Evolutionary conservation across 768 basidiomycete genomes (phyloP).

Genomic region (Infundibulicybe gibba): DNA sequence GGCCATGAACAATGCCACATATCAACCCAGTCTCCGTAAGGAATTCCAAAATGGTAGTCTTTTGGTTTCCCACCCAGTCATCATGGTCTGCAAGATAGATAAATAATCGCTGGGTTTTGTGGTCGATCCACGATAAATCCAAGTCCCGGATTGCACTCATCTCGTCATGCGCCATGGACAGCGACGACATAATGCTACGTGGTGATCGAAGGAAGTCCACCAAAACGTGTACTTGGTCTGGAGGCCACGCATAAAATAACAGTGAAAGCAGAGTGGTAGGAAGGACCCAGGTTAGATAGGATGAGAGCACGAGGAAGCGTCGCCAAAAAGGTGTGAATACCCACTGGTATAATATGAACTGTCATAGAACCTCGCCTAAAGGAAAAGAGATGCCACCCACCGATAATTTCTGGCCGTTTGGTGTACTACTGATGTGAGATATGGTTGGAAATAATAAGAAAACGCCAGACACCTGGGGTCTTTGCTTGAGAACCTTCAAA

Average conservation of each 20-base stretch:
- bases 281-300: conserved; percentile 38
- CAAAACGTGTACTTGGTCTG: conserved; percentile 40
- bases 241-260: conserved; percentile 51
- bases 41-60: conserved; percentile 34
- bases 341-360: conserved; percentile 24
- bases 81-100: conserved; percentile 63
- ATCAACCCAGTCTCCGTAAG: conserved; percentile 30
- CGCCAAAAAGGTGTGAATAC: conserved; percentile 46
- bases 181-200: conserved; percentile 42
- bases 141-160: conserved; percentile 57
- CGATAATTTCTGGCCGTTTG: conserved; percentile 57
- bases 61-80: conserved; percentile 67
- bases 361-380: not conserved
- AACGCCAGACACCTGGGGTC: conserved; percentile 32
- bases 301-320: conserved; percentile 36
- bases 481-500: conserved; percentile 46
- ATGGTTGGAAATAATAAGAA: conserved; percentile 75
- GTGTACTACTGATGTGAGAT: conserved; percentile 56
- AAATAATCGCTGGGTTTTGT: conserved; percentile 32
- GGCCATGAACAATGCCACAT: conserved; percentile 39
- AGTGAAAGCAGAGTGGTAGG: conserved; percentile 32
- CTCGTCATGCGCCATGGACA: conserved; percentile 67
- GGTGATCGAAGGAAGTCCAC: conserved; percentile 49
- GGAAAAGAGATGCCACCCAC: conserved; percentile 32
- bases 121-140: conserved; percentile 41